Evolutionary conservation across 257 asterid species (phyloP).

Genomic region (Nicotiana undulata): DNA sequence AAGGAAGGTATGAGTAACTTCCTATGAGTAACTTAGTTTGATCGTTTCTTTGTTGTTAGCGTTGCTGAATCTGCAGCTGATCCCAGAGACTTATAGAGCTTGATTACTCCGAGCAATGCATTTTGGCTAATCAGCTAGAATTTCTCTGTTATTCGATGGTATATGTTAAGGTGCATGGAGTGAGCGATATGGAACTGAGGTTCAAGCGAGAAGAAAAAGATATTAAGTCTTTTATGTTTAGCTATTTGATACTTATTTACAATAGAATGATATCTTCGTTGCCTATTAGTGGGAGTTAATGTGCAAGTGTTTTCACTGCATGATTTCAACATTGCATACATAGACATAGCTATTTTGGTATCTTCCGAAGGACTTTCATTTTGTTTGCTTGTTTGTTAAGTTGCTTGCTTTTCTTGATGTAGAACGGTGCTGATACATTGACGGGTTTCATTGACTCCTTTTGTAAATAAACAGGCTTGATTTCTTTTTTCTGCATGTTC

Average conservation of each 20-base stretch:
- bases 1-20: slow-evolving; percentile 55
- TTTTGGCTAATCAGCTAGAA: neutral
- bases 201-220: neutral
- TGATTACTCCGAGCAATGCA: neutral
- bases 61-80: neutral
- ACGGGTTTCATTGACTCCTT: neutral
- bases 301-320: neutral
- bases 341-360: neutral
- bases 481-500: neutral
- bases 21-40: slow-evolving; percentile 8
- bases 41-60: neutral
- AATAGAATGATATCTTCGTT: neutral
- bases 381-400: neutral
- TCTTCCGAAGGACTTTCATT: neutral
- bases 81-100: neutral
- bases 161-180: neutral
- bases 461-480: neutral
- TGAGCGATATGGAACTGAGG: neutral
- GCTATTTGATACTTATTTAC: neutral
- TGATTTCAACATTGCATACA: neutral
- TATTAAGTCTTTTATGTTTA: neutral
- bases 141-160: neutral
- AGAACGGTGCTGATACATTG: neutral
- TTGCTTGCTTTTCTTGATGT: neutral
- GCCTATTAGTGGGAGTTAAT: neutral